These are phyloP conservation scores for Nematodospora anomalae DNA, from an alignment of 1,139 yeast species.

Conservation along the genomic window DNA sequence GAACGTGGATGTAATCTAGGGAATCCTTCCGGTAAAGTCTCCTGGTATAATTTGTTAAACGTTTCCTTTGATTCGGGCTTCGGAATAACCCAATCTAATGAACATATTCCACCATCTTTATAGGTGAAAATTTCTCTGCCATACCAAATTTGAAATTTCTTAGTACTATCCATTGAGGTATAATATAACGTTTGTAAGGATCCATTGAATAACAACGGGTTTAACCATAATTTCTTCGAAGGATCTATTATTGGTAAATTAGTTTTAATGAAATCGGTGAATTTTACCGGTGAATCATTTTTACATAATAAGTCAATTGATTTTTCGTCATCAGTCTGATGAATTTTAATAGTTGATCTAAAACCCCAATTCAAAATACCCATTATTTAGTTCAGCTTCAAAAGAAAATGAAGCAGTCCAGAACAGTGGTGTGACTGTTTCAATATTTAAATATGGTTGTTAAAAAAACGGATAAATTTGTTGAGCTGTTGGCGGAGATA, in stretches of 20 bases:
- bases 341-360: constrained; percentile 34
- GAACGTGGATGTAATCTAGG: constrained; percentile 82
- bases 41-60: constrained; percentile 50
- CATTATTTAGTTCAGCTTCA: no score
- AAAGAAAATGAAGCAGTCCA: no score
- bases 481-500: no score
- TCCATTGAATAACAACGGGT: constrained; percentile 71
- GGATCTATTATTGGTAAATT: constrained; percentile 29
- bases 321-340: constrained; percentile 20
- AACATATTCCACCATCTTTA: constrained; percentile 65
- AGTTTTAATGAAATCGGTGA: constrained; percentile 24
- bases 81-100: constrained; percentile 74
- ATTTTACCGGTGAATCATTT: constrained; percentile 17
- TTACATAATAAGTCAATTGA: constrained; percentile 22
- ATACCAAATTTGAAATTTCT: constrained; percentile 59
- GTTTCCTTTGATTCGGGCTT: constrained; percentile 44
- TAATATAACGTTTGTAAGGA: constrained; percentile 73
- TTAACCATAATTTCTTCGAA: constrained; percentile 48
- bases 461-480: no score
- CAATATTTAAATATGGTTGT: no score
- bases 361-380: constrained; percentile 37
- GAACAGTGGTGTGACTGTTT: no score
- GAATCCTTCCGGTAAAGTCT: constrained; percentile 63
- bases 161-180: constrained; percentile 53
- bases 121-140: constrained; percentile 71